Conservation (phyloP, 768 basidiomycete species). For the Russula brevipes region DNA sequence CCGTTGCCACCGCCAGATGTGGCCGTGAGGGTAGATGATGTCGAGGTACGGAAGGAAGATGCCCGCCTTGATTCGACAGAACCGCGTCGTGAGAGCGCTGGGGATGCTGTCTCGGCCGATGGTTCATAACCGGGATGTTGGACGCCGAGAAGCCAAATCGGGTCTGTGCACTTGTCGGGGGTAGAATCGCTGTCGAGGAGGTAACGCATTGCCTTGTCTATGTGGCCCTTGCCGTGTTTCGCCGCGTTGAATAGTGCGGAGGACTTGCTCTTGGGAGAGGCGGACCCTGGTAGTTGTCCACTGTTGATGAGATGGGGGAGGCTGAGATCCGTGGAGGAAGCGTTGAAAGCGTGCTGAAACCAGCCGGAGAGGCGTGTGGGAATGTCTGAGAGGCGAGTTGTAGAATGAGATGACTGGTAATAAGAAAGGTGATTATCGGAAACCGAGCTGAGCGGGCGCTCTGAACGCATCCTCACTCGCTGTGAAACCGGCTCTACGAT, state of each 20-base stretch:
- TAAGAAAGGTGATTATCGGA: conserved; percentile 44
- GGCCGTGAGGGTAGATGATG: conserved; percentile 36
- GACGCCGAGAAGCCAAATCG: conserved; percentile 88
- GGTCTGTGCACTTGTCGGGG: conserved; percentile 74
- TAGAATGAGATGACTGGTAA: conserved; percentile 43
- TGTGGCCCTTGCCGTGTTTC: conserved; percentile 66
- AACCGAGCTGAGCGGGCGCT: conserved; percentile 47
- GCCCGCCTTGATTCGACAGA: conserved; percentile 42
- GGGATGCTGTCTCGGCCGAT: conserved; percentile 26
- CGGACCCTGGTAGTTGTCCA: conserved; percentile 31
- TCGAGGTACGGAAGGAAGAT: conserved; percentile 42
- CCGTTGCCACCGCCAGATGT: conserved; percentile 28
- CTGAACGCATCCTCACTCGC: conserved; percentile 50
- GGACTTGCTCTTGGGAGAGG: conserved; percentile 42
- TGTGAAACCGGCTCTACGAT: conserved; percentile 61
- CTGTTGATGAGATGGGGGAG: conserved; percentile 56
- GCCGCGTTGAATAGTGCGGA: conserved; percentile 60
- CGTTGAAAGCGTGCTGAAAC: conserved; percentile 72
- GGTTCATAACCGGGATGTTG: conserved; percentile 71
- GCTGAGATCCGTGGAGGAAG: conserved; percentile 67
- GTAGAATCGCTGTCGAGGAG: conserved; percentile 86
- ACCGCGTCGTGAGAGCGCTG: conserved; percentile 33
- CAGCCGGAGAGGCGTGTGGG: conserved; percentile 74
- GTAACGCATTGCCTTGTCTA: conserved; percentile 83
- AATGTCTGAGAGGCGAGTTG: conserved; percentile 57